Conservation (phyloP, 2,329 filamentous ascomycete genomes). For the Fusarium sororula region DNA sequence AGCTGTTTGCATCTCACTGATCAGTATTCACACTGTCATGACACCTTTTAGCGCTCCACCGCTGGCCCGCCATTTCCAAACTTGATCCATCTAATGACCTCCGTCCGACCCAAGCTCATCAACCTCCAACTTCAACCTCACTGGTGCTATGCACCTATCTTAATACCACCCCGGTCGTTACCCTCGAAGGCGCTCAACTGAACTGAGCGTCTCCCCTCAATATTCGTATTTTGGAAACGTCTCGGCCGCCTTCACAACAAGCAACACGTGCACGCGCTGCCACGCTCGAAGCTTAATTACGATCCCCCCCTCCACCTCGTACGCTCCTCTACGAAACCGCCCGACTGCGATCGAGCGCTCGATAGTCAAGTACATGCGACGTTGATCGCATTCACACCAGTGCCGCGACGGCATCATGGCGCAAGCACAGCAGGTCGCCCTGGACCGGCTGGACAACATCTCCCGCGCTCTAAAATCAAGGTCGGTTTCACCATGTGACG, state of each 20-base stretch:
- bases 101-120: slow-evolving; percentile 39
- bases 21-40: slow-evolving; percentile 27
- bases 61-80: slow-evolving; percentile 36
- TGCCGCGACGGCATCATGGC: slow-evolving; percentile 49
- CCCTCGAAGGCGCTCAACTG: slow-evolving; percentile 22
- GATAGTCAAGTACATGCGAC: slow-evolving; percentile 42
- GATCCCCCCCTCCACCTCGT: slow-evolving; percentile 11
- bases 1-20: rapidly evolving
- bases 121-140: slow-evolving; percentile 32
- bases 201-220: neutral
- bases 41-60: slow-evolving; percentile 15
- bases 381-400: slow-evolving; percentile 35
- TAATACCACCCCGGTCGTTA: slow-evolving; percentile 27
- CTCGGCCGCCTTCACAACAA: neutral
- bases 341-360: slow-evolving; percentile 6
- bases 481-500: slow-evolving; percentile 47
- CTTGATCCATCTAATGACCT: slow-evolving; percentile 33
- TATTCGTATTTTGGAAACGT: neutral
- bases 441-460: slow-evolving; percentile 64
- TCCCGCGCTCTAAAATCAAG: slow-evolving; percentile 65
- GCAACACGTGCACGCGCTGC: slow-evolving; percentile 26
- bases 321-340: neutral
- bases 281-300: slow-evolving; percentile 17
- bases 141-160: slow-evolving; percentile 39
- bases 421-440: slow-evolving; percentile 61